Evolutionary conservation across 768 basidiomycete genomes (phyloP).

Genomic region (Hygrocybe punicea): DNA sequence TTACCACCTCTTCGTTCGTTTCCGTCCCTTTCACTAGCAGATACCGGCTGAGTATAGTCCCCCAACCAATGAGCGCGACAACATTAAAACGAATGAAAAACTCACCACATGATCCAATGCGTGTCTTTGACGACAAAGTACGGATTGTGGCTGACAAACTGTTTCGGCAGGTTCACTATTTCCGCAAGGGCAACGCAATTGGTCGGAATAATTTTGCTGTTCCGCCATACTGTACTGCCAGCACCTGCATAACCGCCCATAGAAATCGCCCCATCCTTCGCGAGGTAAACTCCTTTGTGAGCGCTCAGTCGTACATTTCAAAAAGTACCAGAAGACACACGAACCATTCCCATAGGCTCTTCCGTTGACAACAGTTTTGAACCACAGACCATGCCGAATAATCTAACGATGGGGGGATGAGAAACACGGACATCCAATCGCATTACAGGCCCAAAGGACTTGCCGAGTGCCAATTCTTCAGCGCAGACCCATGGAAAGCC

Average conservation of each 20-base stretch:
- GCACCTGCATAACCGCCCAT: slow-evolving; percentile 41
- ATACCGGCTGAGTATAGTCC: slow-evolving; percentile 47
- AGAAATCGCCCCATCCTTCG: slow-evolving; percentile 53
- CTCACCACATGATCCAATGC: slow-evolving; percentile 69
- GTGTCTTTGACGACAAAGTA: slow-evolving; percentile 62
- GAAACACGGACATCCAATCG: background rate
- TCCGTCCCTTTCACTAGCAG: slow-evolving; percentile 46
- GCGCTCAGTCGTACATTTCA: background rate
- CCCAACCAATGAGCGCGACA: background rate
- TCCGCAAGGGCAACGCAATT: slow-evolving; percentile 61
- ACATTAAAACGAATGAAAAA: background rate
- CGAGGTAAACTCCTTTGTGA: slow-evolving; percentile 61
- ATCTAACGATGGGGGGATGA: slow-evolving; percentile 41
- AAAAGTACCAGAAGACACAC: slow-evolving; percentile 3
- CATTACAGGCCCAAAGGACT: slow-evolving; percentile 7
- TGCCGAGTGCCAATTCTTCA: slow-evolving; percentile 71
- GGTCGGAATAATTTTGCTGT: slow-evolving; percentile 46
- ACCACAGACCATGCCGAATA: slow-evolving; percentile 71
- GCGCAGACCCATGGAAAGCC: slow-evolving; percentile 68
- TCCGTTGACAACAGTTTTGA: slow-evolving; percentile 52
- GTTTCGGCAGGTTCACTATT: slow-evolving; percentile 55
- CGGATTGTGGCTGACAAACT: slow-evolving; percentile 52
- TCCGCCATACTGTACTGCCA: slow-evolving; percentile 44
- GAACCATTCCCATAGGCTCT: slow-evolving; percentile 61
- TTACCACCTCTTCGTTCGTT: slow-evolving; percentile 3